Evolutionary conservation across 2,329 filamentous ascomycete genomes (phyloP).

Genomic region (Cytospora schulzeri): DNA sequence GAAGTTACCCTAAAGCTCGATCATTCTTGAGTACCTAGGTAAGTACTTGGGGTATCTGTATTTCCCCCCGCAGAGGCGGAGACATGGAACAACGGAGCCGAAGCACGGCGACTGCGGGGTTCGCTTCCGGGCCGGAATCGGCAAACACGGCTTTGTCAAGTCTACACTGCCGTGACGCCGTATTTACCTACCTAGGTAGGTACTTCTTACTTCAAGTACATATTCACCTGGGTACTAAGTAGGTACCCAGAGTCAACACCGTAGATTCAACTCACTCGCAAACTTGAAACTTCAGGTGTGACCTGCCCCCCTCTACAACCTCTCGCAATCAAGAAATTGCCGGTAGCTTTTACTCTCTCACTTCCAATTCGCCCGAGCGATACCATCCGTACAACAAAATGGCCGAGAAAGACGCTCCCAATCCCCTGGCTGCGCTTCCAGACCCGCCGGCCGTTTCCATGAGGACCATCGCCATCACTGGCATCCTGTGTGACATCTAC

Average conservation of each 20-base stretch:
- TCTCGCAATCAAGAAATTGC: no score
- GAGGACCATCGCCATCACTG: constrained; percentile 71
- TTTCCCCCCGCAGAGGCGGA: background rate
- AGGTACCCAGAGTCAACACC: no score
- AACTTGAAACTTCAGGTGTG: no score
- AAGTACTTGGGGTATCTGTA: no score
- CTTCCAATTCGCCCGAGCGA: background rate
- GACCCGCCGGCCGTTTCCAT: constrained; percentile 58
- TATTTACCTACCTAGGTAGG: no score
- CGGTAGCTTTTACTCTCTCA: background rate
- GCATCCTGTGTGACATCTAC: constrained; percentile 77
- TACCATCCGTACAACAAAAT: background rate
- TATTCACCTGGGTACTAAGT: no score
- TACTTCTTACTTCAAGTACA: no score
- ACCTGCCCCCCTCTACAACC: no score
- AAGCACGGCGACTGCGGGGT: background rate
- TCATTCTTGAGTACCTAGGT: no score
- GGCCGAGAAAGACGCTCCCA: constrained; percentile 22
- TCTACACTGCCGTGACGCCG: background rate
- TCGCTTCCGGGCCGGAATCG: background rate
- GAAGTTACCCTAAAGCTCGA: no score
- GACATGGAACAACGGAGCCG: background rate
- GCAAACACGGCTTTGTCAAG: background rate
- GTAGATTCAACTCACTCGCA: no score
- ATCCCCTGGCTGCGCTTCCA: constrained; percentile 36